Evolutionary conservation across 495 filamentous ascomycete species (phyloP), one percentile per base, ranked within the genome.

Genomic region (Pseudoneurospora amorphoporcata): DNA sequence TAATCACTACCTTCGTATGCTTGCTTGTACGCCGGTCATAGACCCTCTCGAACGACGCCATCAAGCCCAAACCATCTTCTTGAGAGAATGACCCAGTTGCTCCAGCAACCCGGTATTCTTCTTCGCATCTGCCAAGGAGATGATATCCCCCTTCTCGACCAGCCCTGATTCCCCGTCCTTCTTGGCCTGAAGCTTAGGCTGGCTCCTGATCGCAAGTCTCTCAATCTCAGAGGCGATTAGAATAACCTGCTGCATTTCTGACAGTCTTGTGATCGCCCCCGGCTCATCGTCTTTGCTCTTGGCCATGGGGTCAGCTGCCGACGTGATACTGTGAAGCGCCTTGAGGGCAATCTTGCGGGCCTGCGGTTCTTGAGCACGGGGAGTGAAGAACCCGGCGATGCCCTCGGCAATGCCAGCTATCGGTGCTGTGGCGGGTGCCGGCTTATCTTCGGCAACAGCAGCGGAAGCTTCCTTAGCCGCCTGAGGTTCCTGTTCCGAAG

Each of bases 21-120:
- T 14, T 71, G 38, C 71, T 29, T 68, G 7, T 38, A n/a, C 68
- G 32, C 32, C 39, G 29, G 19, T 29, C 3, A 3, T 23, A 61
- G 12, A n/a, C 37, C 35, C 35, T 6, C 12, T 68, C 47, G 38
- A 69, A 14, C 16, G 14, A 68, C 19, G 23, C 29, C 47, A 4
- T 80, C 74, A 95, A 72, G 92, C 92, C 94, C 94, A 98, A 35
- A 98, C 92, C 80, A 97, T 81, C 85, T 92, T 94, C 87, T 95
- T 97, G 69, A 98, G 83, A 72, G 89, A 90, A 84, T 97, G 92
- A 10, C 92, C 91, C 77, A 94, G 79, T 79, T 93, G 89, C 83
- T 99, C 94, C 58, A 99, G 78, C 77, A 94, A 84, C 7, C 93
- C 92, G 3, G 95, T 98, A 71, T 90, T 92, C 83, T 88, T 93